Evolutionary conservation across 1,284 basidiomycete species (phyloP).

Genomic region (Melampsora abietis-canadensis): DNA sequence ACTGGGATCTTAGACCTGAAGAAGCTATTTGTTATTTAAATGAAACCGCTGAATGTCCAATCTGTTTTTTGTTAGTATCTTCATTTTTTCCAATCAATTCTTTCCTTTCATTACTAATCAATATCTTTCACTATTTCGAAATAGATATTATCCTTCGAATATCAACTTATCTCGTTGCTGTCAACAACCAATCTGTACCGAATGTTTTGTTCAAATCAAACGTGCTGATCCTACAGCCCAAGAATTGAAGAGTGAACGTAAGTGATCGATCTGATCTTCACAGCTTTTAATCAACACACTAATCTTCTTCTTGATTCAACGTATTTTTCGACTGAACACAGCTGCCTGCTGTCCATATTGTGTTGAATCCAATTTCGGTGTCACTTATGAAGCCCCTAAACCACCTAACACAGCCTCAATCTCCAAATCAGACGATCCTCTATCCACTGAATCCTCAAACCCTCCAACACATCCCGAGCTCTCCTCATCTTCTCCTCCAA

Average conservation of each 20-base stretch:
- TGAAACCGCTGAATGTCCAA: conserved; percentile 92
- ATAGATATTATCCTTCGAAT: conserved; percentile 83
- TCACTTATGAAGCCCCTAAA: conserved; percentile 84
- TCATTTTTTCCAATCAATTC: conserved; percentile 45
- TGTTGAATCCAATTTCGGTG: conserved; percentile 91
- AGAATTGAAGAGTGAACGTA: conserved; percentile 41
- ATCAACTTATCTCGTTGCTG: conserved; percentile 97
- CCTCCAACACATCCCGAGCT: neutral
- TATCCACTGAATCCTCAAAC: neutral
- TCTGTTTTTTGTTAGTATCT: conserved; percentile 86
- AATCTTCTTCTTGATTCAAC: conserved; percentile 60
- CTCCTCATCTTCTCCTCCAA: neutral
- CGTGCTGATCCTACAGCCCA: conserved; percentile 76
- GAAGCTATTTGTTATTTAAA: conserved; percentile 63
- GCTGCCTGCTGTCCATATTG: conserved; percentile 89
- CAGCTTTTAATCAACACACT: conserved; percentile 51
- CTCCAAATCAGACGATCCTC: neutral
- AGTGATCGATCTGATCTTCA: conserved; percentile 70
- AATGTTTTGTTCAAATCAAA: conserved; percentile 99
- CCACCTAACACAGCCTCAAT: conserved; percentile 66
- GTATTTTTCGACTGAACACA: conserved; percentile 48
- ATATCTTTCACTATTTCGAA: too few relatives aligned
- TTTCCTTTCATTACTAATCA: conserved; percentile 27
- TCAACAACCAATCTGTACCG: conserved; percentile 95
- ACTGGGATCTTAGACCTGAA: conserved; percentile 34